These are phyloP conservation scores for Leishmania arabica DNA, from an alignment of 208 protist species.

Conservation along the genomic window DNA sequence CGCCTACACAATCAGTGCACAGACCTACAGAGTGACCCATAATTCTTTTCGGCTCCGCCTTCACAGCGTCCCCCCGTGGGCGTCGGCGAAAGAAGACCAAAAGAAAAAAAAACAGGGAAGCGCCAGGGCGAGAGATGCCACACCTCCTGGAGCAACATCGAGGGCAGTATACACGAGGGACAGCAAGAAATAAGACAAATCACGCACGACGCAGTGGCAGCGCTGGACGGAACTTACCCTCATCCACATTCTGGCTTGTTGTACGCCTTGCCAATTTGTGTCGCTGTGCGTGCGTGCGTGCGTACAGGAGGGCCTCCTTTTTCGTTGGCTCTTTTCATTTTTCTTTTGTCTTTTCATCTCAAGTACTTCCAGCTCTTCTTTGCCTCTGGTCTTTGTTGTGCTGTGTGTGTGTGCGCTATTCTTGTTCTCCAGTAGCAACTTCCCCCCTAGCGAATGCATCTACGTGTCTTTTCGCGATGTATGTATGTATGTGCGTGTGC, in stretches of 20 bases:
- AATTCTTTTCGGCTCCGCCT: neutral
- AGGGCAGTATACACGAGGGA: neutral
- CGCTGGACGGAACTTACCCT: neutral
- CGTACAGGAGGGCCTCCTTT: neutral
- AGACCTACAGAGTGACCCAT: neutral
- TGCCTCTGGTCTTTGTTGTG: neutral
- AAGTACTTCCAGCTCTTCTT: neutral
- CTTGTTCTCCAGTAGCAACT: too few species aligned
- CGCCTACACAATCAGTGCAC: neutral
- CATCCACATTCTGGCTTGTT: neutral
- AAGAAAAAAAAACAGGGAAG: neutral
- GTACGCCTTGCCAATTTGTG: neutral
- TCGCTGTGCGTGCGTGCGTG: neutral
- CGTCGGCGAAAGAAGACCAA: too few species aligned
- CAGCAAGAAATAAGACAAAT: neutral
- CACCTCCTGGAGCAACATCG: neutral
- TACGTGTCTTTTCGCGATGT: too few species aligned
- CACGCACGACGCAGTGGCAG: neutral
- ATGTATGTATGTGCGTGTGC: too few species aligned
- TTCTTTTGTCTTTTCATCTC: neutral
- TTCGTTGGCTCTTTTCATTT: neutral
- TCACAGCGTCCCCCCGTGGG: neutral
- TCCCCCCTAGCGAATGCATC: too few species aligned
- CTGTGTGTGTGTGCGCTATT: too few species aligned
- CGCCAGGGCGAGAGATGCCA: too few species aligned